Percentiles rank a stretch among this genome's conserved stretches.
These are phyloP conservation scores for Leccinum ochraceum DNA, from an alignment of 768 basidiomycete species.

Conservation along the genomic window DNA sequence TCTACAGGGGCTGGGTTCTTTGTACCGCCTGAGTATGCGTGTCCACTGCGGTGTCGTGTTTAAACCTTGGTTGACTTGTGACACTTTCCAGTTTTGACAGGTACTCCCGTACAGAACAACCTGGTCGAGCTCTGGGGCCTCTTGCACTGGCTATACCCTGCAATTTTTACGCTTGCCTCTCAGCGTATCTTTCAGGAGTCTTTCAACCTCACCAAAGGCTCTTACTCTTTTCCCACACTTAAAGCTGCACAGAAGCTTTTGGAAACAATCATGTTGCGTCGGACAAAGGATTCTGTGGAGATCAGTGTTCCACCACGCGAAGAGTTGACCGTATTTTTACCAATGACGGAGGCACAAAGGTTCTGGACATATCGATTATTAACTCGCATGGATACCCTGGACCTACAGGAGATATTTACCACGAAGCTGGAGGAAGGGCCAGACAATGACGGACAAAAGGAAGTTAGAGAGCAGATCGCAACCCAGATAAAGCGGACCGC, in stretches of 20 bases:
- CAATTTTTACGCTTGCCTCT: constrained; percentile 49
- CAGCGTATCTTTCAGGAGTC: constrained; percentile 50
- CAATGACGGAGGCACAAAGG: constrained; percentile 57
- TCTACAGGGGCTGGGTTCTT: constrained; percentile 54
- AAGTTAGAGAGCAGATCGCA: constrained; percentile 41
- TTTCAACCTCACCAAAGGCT: constrained; percentile 54
- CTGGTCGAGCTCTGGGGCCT: constrained; percentile 58
- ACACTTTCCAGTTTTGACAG: constrained; percentile 54
- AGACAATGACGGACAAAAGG: constrained; percentile 38
- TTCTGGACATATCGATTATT: constrained; percentile 63
- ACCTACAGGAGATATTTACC: constrained; percentile 50
- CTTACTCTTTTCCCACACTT: constrained; percentile 51
- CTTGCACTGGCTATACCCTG: constrained; percentile 57
- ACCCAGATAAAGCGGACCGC: constrained; percentile 39
- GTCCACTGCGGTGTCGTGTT: neutral
- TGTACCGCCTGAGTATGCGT: constrained; percentile 54
- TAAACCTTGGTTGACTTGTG: neutral
- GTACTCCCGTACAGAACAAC: constrained; percentile 74
- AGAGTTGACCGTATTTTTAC: constrained; percentile 57
- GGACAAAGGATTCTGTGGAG: constrained; percentile 56
- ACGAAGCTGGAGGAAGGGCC: constrained; percentile 28
- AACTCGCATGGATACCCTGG: constrained; percentile 50
- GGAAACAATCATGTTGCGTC: constrained; percentile 55
- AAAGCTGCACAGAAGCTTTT: constrained; percentile 50
- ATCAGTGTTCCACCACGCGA: constrained; percentile 55